phyloP scores from a whole-genome alignment of 129 eudicot genomes.

The Tanacetum coccineum region DNA sequence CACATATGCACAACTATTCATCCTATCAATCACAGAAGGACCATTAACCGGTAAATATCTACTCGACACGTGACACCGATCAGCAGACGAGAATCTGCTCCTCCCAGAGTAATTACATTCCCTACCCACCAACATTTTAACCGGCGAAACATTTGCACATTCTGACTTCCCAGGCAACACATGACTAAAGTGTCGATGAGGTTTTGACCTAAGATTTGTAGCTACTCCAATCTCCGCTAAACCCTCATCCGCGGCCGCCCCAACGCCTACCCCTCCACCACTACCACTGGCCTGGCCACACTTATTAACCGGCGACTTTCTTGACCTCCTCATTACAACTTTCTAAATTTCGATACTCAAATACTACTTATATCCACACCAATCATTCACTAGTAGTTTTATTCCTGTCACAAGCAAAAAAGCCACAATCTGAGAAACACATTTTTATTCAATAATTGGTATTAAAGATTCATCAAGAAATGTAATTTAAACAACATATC shows the following conservation, averaged over 20 bases:
- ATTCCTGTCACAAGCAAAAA: too few relatives aligned
- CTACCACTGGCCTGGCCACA: constrained; percentile 27
- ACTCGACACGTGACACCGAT: constrained; percentile 73
- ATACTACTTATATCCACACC: neutral
- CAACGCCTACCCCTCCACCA: constrained; percentile 20
- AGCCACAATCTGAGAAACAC: too few relatives aligned
- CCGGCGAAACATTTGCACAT: constrained; percentile 54
- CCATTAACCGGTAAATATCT: constrained; percentile 68
- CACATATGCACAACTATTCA: constrained; percentile 74
- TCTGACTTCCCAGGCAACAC: constrained; percentile 45
- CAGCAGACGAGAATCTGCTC: constrained; percentile 65
- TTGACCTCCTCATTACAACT: constrained; percentile 54
- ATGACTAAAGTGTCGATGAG: constrained; percentile 43
- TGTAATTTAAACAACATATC: neutral
- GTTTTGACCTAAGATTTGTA: constrained; percentile 59
- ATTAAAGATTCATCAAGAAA: neutral
- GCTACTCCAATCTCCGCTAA: constrained; percentile 50
- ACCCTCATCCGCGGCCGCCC: constrained; percentile 28
- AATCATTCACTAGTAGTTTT: neutral
- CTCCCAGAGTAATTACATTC: constrained; percentile 74
- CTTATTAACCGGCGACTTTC: constrained; percentile 28
- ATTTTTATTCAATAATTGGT: neutral
- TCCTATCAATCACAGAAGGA: constrained; percentile 58
- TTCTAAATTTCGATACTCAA: neutral
- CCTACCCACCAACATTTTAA: constrained; percentile 66